phyloP scores from a whole-genome alignment of 164 flowering plant species.

The Vitis riparia region DNA sequence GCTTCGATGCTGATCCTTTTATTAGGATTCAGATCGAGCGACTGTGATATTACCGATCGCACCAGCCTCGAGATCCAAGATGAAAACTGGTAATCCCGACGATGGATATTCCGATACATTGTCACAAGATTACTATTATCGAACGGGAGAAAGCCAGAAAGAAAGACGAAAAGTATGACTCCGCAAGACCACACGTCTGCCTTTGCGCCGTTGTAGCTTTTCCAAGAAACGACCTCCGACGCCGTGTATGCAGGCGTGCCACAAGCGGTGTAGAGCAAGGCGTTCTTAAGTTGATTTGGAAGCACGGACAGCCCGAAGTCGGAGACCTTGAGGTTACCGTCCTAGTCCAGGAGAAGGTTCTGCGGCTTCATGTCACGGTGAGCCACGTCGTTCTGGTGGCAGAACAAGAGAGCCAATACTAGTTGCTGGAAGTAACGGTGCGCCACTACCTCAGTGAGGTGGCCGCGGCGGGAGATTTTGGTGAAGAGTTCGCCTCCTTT shows the following conservation, averaged over 20 bases:
- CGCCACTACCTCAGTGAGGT: slow-evolving; percentile 42
- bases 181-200: slow-evolving; percentile 92
- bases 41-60: slow-evolving; percentile 30
- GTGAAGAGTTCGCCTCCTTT: slow-evolving; percentile 63
- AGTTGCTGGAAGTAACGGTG: slow-evolving; percentile 64
- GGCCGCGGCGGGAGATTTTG: slow-evolving; percentile 41
- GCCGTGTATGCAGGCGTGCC: slow-evolving; percentile 86
- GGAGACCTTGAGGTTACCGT: slow-evolving; percentile 58
- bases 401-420: slow-evolving; percentile 58
- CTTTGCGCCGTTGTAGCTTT: slow-evolving; percentile 58
- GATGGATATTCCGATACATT: slow-evolving; percentile 57
- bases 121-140: slow-evolving; percentile 50
- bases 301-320: slow-evolving; percentile 79
- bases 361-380: slow-evolving; percentile 85
- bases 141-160: slow-evolving; percentile 62
- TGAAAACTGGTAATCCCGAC: slow-evolving; percentile 50
- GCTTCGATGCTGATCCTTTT: slow-evolving; percentile 53
- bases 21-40: slow-evolving; percentile 71
- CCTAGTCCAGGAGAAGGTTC: slow-evolving; percentile 58
- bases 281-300: slow-evolving; percentile 38
- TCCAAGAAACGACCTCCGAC: slow-evolving; percentile 55
- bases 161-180: slow-evolving; percentile 52
- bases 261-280: slow-evolving; percentile 62
- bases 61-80: slow-evolving; percentile 47
- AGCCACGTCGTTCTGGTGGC: slow-evolving; percentile 65